These are phyloP conservation scores for Trichoderma polysporum DNA, from an alignment of 2,329 filamentous ascomycete genomes.

Conservation along the genomic window DNA sequence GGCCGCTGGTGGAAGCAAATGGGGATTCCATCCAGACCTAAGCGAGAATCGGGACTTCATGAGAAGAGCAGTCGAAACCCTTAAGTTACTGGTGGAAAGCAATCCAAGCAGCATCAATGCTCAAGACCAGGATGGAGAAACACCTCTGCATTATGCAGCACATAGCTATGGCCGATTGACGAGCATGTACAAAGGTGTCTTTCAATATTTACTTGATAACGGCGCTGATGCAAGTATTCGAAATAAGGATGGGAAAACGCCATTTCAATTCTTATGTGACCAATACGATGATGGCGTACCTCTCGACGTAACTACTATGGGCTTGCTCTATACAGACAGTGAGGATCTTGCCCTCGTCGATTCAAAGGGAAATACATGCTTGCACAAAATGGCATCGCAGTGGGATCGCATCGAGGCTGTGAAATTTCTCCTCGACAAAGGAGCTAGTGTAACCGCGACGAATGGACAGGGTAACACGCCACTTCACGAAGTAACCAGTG, in stretches of 20 bases:
- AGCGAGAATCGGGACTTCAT: background rate
- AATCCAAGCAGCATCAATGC: background rate
- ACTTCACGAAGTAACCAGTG: background rate
- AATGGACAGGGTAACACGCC: background rate
- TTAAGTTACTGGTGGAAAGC: background rate
- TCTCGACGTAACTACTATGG: background rate
- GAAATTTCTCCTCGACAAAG: background rate
- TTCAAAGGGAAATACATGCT: background rate
- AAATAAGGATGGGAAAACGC: background rate
- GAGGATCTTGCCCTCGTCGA: background rate
- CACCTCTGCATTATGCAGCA: background rate
- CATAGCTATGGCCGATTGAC: background rate
- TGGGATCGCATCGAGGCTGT: background rate
- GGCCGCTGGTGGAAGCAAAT: background rate
- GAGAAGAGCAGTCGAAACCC: background rate
- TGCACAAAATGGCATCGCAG: background rate
- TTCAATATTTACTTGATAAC: background rate
- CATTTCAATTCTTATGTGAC: background rate
- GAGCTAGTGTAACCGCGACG: background rate
- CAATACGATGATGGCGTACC: background rate
- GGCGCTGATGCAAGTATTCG: background rate
- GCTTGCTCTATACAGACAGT: background rate
- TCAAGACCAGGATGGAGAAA: background rate
- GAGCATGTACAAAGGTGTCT: background rate
- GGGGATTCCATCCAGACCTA: background rate